These are phyloP conservation scores for Yamadazyma sp. DNA, from an alignment of 1,139 yeast species.

Conservation along the genomic window DNA sequence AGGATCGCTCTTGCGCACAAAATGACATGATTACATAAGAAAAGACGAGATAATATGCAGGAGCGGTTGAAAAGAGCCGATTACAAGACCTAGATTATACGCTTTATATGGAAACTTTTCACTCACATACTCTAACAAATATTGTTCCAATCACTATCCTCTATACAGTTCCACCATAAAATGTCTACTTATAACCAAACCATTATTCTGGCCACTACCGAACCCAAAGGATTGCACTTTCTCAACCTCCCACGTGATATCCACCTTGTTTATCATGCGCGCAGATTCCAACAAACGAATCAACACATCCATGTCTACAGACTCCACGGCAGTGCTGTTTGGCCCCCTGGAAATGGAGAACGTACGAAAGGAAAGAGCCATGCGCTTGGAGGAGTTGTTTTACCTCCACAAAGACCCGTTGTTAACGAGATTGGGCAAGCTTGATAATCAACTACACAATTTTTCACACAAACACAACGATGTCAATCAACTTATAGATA, in stretches of 20 bases:
- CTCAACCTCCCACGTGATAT: conserved; percentile 18
- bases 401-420: conserved; percentile 16
- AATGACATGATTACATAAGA: too few relatives aligned
- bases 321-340: background rate
- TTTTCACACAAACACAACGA: conserved; percentile 9
- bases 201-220: too few relatives aligned
- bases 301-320: background rate
- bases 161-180: too few relatives aligned
- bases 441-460: conserved; percentile 7
- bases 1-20: too few relatives aligned
- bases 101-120: too few relatives aligned
- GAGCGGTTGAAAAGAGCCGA: too few relatives aligned
- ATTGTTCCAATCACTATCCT: too few relatives aligned
- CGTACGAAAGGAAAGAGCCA: conserved; percentile 8
- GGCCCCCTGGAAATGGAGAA: background rate
- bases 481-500: conserved; percentile 7
- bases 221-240: too few relatives aligned
- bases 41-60: too few relatives aligned
- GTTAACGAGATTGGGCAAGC: conserved; percentile 12
- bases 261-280: conserved; percentile 17
- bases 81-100: too few relatives aligned
- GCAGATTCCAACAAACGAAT: background rate
- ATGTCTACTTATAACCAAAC: too few relatives aligned
- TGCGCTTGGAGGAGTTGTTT: conserved; percentile 15
- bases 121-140: too few relatives aligned